Evolutionary conservation across 495 filamentous ascomycete genomes (phyloP).

Genomic region (Cercophora scortea): DNA sequence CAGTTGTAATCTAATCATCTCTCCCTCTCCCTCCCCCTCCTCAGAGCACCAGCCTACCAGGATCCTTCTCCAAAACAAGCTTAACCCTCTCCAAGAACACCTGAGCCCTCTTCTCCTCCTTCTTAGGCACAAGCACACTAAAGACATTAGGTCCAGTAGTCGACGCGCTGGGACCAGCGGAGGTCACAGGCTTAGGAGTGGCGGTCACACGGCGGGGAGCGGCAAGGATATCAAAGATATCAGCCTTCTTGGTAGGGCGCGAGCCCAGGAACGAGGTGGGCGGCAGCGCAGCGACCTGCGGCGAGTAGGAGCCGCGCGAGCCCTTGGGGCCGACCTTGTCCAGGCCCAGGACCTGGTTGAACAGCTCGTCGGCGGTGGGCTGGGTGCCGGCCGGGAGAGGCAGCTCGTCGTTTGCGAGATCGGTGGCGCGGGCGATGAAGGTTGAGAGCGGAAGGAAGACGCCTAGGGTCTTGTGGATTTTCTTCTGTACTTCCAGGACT

Average conservation of each 20-base stretch:
- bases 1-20: too few species aligned
- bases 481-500: constrained; percentile 71
- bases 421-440: constrained; percentile 75
- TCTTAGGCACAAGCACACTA: constrained; percentile 63
- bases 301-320: constrained; percentile 53
- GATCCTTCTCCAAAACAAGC: constrained; percentile 71
- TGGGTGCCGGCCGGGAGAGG: constrained; percentile 54
- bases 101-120: constrained; percentile 71
- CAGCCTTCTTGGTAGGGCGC: constrained; percentile 35
- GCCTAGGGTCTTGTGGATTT: constrained; percentile 64
- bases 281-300: constrained; percentile 61
- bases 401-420: constrained; percentile 78
- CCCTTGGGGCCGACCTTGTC: constrained; percentile 38
- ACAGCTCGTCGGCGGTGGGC: constrained; percentile 72
- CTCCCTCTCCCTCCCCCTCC: not conserved
- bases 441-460: constrained; percentile 76
- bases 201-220: constrained; percentile 17
- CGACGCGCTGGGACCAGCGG: constrained; percentile 27
- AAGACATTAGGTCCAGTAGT: constrained; percentile 62
- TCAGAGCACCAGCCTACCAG: constrained; percentile 65
- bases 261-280: constrained; percentile 22
- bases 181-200: constrained; percentile 13
- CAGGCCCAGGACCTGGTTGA: constrained; percentile 77
- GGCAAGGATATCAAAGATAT: constrained; percentile 75
- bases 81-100: constrained; percentile 80